phyloP scores from a whole-genome alignment of 371 early-diverging fungal species.

The Dichotomocladium elegans region DNA sequence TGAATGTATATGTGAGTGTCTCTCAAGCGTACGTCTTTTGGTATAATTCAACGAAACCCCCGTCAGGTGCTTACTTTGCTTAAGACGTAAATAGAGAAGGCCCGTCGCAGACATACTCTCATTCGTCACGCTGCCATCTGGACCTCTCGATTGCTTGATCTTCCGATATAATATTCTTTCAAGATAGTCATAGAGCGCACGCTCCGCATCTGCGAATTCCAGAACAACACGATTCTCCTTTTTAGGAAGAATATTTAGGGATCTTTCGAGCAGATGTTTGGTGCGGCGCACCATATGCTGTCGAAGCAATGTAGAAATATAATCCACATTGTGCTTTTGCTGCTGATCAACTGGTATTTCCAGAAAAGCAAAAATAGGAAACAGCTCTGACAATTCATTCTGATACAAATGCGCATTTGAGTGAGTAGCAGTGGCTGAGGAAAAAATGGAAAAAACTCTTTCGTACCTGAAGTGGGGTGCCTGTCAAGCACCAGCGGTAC shows the following conservation, averaged over 20 bases:
- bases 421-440: no score
- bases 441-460: background rate
- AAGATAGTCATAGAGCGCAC: conserved; percentile 40
- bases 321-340: conserved; percentile 19
- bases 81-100: conserved; percentile 34
- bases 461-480: conserved; percentile 65
- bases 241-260: conserved; percentile 29
- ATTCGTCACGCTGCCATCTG: background rate
- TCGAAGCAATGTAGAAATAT: conserved; percentile 23
- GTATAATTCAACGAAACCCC: no score
- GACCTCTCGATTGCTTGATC: background rate
- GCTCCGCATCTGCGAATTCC: conserved; percentile 30
- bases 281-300: conserved; percentile 39
- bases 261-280: conserved; percentile 12
- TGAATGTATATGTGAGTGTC: no score
- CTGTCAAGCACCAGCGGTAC: conserved; percentile 84
- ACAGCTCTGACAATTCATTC: conserved; percentile 34
- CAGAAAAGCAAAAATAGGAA: conserved; percentile 35
- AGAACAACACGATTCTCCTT: conserved; percentile 28
- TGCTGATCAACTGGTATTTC: conserved; percentile 16
- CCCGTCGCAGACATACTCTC: conserved; percentile 10
- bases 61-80: conserved; percentile 20
- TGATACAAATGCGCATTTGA: background rate
- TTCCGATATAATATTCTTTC: conserved; percentile 32
- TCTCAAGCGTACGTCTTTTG: no score